These are phyloP conservation scores for Aspergillus egyptiacus DNA, from an alignment of 495 filamentous ascomycete genomes.

Conservation along the genomic window DNA sequence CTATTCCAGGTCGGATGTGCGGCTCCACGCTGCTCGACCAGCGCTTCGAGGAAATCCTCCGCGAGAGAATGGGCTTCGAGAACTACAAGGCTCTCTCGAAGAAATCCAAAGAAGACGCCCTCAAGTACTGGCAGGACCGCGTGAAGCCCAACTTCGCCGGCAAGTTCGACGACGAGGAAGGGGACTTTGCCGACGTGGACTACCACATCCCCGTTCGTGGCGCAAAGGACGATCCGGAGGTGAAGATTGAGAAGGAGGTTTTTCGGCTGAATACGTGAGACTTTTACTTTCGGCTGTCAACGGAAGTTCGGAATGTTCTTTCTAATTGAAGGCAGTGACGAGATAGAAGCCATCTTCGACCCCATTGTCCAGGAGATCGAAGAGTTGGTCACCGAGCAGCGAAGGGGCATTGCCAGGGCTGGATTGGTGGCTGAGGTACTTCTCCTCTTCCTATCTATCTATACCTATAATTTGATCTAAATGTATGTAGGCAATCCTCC, in stretches of 20 bases:
- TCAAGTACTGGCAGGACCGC: constrained; percentile 23
- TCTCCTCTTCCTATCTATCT: too few relatives aligned
- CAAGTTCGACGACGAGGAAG: constrained; percentile 5
- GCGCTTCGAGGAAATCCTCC: constrained; percentile 42
- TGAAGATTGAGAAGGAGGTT: constrained; percentile 15
- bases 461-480: too few relatives aligned
- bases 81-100: constrained; percentile 8
- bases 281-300: neutral
- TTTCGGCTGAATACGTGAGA: constrained; percentile 18
- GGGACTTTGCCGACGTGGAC: constrained; percentile 11
- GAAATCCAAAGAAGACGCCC: constrained; percentile 2
- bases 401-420: constrained; percentile 28
- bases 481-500: constrained; percentile 55
- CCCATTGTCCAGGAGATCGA: constrained; percentile 54
- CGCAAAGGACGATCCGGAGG: constrained; percentile 7
- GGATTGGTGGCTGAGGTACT: constrained; percentile 14
- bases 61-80: constrained; percentile 18
- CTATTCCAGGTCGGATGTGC: constrained; percentile 41
- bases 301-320: too few relatives aligned
- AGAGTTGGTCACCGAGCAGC: constrained; percentile 54
- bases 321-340: constrained; percentile 18
- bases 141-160: constrained; percentile 19
- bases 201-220: constrained; percentile 22
- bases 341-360: constrained; percentile 50
- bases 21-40: constrained; percentile 53